Base-by-base conservation (phyloP, 2,329 filamentous ascomycete genomes). In the Xylogone sp. region DNA sequence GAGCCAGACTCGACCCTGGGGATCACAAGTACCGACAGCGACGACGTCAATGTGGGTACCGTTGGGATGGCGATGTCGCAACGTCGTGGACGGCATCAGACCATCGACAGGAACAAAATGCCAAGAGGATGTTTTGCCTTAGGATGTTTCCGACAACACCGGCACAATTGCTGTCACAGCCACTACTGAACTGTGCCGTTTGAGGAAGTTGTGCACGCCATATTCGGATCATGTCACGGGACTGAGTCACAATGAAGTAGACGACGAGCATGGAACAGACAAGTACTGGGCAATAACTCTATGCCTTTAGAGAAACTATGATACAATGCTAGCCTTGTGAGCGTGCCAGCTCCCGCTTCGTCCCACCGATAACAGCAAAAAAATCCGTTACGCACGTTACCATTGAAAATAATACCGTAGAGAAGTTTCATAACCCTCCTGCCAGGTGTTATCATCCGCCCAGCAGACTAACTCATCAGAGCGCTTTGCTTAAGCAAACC, bases 271-370 rank as follows among this genome's bases (percentile, higher is more conserved):
- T 16, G 13, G 19, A 22, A 50, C 16, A 34, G 16, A 16, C 34
- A 53, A 50, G 24, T 61, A 63, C 61, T 61, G 59, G 59, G 61
- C 62, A 65, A 65, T 58, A 49, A 47, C 53, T 65, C 60, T 65
- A 62, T 63, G 61, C 63, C 63, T 64, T 66, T 62, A 39, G 46
- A 54, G 49, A 56, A 62, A 56, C 58, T 62, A 62, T 39, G n/a
- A 39, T 39, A 39, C 34, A 39, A 62, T 61, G 5, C 56, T 59
- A 43, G 53, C 57, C 48, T 50, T 53, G n/a, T 39, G 34, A 39
- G n/a, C 34, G 5, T 39, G 34, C 34, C 34, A 39, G 34, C 34
- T 16, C 56, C 54, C 53, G 57, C 44, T 56, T 56, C 55, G 51
- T 51, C 56, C 55, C 47, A 53, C 59, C 34, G 34, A 39, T 13